Conservation (phyloP, 345 rosid species). For the Eucalyptus erythrocorys region DNA sequence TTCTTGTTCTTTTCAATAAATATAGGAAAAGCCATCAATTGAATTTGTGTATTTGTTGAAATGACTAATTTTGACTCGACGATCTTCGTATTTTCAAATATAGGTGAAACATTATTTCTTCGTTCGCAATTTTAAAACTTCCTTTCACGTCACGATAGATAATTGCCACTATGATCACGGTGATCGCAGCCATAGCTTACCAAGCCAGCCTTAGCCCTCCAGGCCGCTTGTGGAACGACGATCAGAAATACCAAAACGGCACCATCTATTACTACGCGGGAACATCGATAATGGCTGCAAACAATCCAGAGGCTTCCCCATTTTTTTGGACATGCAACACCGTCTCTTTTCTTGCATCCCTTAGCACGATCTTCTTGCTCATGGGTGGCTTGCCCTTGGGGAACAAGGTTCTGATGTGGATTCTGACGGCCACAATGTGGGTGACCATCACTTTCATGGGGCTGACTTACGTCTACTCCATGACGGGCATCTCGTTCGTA, state of each 20-base stretch:
- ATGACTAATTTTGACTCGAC: not conserved
- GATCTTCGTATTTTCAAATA: not conserved
- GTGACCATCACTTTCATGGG: not conserved
- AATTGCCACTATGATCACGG: accelerated
- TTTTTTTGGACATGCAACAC: not conserved
- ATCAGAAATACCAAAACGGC: not conserved
- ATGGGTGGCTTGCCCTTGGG: not conserved
- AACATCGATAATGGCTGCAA: not conserved
- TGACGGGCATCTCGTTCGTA: too few species aligned
- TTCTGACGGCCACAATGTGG: not conserved
- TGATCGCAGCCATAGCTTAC: not conserved
- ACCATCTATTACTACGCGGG: not conserved
- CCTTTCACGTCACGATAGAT: not conserved
- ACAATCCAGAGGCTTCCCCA: accelerated
- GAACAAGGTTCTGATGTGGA: not conserved
- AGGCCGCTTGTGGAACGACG: accelerated
- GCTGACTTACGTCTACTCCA: too few species aligned
- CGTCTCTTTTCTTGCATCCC: not conserved
- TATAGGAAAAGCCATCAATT: not conserved
- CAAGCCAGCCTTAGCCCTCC: not conserved
- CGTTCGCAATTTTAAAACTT: not conserved
- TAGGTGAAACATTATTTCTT: not conserved
- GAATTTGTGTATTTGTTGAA: not conserved
- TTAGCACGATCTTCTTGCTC: not conserved
- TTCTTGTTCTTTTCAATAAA: not conserved